These are phyloP conservation scores for Claviceps maximensis DNA, from an alignment of 2,329 filamentous ascomycete genomes.

Conservation along the genomic window DNA sequence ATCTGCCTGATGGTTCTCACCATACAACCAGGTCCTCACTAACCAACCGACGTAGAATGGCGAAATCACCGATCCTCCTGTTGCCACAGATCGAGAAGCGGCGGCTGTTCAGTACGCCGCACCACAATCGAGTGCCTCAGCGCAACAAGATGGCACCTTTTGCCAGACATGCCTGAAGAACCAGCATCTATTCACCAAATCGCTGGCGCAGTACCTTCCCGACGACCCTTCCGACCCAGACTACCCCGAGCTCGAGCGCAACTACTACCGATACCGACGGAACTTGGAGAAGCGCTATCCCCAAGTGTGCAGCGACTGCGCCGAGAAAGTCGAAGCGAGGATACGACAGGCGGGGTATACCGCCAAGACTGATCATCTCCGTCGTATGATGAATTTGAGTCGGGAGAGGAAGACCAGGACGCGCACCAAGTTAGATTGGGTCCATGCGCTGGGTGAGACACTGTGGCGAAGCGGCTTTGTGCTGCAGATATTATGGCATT, in stretches of 20 bases:
- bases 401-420: slow-evolving; percentile 22
- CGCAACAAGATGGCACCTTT: slow-evolving; percentile 30
- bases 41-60: slow-evolving; percentile 46
- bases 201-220: slow-evolving; percentile 67
- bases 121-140: slow-evolving; percentile 20
- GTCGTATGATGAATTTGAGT: slow-evolving; percentile 59
- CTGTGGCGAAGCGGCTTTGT: slow-evolving; percentile 35
- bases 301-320: slow-evolving; percentile 73
- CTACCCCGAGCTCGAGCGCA: slow-evolving; percentile 53
- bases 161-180: slow-evolving; percentile 80
- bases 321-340: slow-evolving; percentile 55
- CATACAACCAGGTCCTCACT: neutral
- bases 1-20: neutral
- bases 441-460: slow-evolving; percentile 29
- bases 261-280: slow-evolving; percentile 56
- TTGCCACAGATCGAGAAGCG: slow-evolving; percentile 34
- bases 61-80: slow-evolving; percentile 77
- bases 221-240: slow-evolving; percentile 51
- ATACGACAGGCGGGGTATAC: slow-evolving; percentile 64
- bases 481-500: slow-evolving; percentile 39
- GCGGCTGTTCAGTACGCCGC: slow-evolving; percentile 32
- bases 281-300: slow-evolving; percentile 75
- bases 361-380: slow-evolving; percentile 69
- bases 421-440: slow-evolving; percentile 27
- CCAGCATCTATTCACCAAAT: slow-evolving; percentile 65